Conservation (phyloP, 306 rosid species). For the Vachellia collinsii region DNA sequence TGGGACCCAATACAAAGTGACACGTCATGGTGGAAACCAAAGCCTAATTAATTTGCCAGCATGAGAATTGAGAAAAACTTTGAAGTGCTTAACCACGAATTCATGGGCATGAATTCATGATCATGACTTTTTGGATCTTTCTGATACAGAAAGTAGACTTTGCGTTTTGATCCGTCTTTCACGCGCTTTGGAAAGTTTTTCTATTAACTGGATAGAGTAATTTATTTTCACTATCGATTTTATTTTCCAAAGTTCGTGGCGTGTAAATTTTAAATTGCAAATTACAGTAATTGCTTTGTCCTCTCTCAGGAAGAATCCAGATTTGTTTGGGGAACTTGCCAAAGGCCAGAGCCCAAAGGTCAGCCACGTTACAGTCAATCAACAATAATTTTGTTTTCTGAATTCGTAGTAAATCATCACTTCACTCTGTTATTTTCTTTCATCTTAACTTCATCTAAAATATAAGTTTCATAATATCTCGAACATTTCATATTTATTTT, state of each 20-base stretch:
- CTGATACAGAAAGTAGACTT: neutral
- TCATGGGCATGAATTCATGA: neutral
- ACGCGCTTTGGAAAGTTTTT: neutral
- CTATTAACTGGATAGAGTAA: neutral
- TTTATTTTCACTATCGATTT: neutral
- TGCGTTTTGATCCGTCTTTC: neutral
- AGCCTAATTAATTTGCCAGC: conserved; percentile 25
- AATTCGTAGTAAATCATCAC: too few relatives aligned
- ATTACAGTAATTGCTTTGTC: conserved; percentile 2
- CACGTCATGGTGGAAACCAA: neutral
- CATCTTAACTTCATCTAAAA: too few relatives aligned
- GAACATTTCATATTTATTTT: neutral
- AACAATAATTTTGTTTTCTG: neutral
- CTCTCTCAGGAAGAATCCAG: conserved; percentile 69
- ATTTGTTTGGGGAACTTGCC: conserved; percentile 70
- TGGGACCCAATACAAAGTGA: conserved; percentile 13
- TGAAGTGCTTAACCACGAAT: neutral
- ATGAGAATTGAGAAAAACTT: neutral
- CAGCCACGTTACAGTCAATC: neutral
- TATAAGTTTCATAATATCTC: too few relatives aligned
- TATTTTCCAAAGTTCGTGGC: neutral
- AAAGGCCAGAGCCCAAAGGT: conserved; percentile 95
- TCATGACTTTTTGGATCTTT: neutral
- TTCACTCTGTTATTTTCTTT: too few relatives aligned
- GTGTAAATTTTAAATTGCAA: neutral